Conservation (phyloP, 371 early-diverging fungal genomes). For the Mortierella sp. region DNA sequence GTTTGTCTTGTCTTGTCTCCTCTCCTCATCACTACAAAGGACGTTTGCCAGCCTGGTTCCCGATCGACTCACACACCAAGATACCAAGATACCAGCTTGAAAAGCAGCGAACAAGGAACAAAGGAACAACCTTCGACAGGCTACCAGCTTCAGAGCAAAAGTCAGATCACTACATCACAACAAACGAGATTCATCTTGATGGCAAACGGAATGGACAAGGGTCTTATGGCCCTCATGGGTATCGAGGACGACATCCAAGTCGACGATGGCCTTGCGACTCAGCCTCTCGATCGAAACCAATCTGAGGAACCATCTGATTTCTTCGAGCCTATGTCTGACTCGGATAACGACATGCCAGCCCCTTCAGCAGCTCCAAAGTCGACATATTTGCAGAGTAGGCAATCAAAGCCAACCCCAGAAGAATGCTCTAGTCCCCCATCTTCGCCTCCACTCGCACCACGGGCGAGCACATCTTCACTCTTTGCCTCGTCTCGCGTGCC, state of each 20-base stretch:
- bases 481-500: slow-evolving; percentile 20
- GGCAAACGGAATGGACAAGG: slow-evolving; percentile 47
- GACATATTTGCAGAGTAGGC: not conserved
- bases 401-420: not conserved
- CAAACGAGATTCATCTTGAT: not conserved
- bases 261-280: slow-evolving; percentile 25
- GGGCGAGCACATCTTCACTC: slow-evolving; percentile 20
- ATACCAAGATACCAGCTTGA: not conserved
- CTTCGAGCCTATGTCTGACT: slow-evolving; percentile 26
- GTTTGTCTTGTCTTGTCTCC: not conserved
- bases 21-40: not conserved
- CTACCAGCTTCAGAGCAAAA: not conserved
- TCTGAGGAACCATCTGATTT: slow-evolving; percentile 8
- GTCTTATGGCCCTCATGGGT: slow-evolving; percentile 57
- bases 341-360: slow-evolving; percentile 9
- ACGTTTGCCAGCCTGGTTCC: not conserved
- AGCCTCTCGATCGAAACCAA: not conserved
- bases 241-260: slow-evolving; percentile 35
- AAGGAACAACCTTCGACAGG: not conserved
- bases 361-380: not conserved
- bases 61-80: not conserved
- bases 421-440: not conserved
- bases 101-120: not conserved
- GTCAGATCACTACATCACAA: not conserved
- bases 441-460: slow-evolving; percentile 11